Evolutionary conservation across 1,284 basidiomycete species (phyloP).

Genomic region (Prillingera fragicola): DNA sequence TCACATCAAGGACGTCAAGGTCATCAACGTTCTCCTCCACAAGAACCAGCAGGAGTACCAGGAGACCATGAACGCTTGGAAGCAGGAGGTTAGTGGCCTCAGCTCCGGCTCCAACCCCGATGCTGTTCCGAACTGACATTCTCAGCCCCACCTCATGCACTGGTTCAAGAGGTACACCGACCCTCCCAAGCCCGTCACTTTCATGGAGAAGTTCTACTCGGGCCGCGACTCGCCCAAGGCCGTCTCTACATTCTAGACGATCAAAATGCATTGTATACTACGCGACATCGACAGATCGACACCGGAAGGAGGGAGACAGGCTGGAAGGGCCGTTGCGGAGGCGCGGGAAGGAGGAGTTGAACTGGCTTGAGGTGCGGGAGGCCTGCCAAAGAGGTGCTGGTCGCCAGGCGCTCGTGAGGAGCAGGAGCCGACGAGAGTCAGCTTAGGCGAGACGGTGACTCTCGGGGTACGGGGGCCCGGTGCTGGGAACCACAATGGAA

Average conservation of each 20-base stretch:
- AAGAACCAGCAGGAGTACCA: constrained; percentile 88
- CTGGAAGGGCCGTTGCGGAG: no score
- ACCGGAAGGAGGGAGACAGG: no score
- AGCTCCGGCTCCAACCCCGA: neutral
- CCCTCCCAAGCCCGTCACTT: constrained; percentile 42
- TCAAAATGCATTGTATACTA: constrained; percentile 15
- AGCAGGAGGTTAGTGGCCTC: constrained; percentile 55
- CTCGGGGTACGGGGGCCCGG: no score
- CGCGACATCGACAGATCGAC: neutral
- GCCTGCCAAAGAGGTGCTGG: no score
- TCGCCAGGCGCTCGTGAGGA: no score
- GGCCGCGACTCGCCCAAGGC: constrained; percentile 46
- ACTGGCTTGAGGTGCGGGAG: no score
- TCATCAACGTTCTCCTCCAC: constrained; percentile 80
- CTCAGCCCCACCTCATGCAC: constrained; percentile 46
- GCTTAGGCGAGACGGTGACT: no score
- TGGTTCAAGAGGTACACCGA: constrained; percentile 49
- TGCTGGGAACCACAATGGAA: no score
- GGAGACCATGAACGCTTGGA: constrained; percentile 93
- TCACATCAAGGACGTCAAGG: constrained; percentile 71
- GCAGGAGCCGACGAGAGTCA: no score
- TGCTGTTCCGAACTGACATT: neutral
- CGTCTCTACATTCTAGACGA: constrained; percentile 33
- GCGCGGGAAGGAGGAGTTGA: no score
- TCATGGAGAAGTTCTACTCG: constrained; percentile 49